Percentiles rank a stretch among this genome's conserved stretches.
These are phyloP conservation scores for Yamadazyma endophytica DNA, from an alignment of 805 yeast species.

Conservation along the genomic window DNA sequence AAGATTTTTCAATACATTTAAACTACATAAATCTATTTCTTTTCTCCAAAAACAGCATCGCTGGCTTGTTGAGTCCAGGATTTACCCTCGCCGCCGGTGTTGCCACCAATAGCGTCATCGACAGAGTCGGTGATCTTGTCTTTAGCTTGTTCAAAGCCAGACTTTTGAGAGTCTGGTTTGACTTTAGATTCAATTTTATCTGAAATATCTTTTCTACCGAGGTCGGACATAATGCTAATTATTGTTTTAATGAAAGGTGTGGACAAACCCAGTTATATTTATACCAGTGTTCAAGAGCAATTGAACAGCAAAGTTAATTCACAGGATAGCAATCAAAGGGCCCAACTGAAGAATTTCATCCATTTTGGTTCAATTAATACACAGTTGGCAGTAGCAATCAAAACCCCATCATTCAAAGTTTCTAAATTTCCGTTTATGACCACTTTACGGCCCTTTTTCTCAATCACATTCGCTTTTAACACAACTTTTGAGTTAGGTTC, in stretches of 20 bases:
- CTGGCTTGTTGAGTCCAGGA: slow-evolving; percentile 40
- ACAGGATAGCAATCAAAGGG: slow-evolving; percentile 6
- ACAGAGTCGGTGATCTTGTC: slow-evolving; percentile 33
- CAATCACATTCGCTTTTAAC: slow-evolving; percentile 60
- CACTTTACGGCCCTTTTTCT: slow-evolving; percentile 76
- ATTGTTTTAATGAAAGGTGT: slow-evolving; percentile 1
- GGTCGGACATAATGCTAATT: slow-evolving; percentile 34
- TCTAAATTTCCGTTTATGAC: slow-evolving; percentile 65
- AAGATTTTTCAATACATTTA: too few relatives aligned
- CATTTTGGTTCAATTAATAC: slow-evolving; percentile 82
- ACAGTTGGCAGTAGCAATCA: slow-evolving; percentile 62
- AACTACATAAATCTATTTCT: slow-evolving; percentile 15
- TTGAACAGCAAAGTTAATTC: neutral
- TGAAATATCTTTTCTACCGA: slow-evolving; percentile 39
- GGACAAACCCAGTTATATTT: slow-evolving; percentile 1
- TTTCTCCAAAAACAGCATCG: slow-evolving; percentile 40
- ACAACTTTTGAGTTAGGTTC: slow-evolving; percentile 62
- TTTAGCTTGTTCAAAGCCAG: slow-evolving; percentile 30
- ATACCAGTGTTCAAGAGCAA: neutral
- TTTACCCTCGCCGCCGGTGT: slow-evolving; percentile 31
- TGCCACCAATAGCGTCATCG: slow-evolving; percentile 36
- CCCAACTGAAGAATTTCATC: slow-evolving; percentile 66
- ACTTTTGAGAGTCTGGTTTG: slow-evolving; percentile 41
- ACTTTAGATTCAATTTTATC: slow-evolving; percentile 35
- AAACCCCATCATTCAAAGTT: slow-evolving; percentile 35